phyloP scores from a whole-genome alignment of 805 yeast species.

The Metschnikowia aberdeeniae region DNA sequence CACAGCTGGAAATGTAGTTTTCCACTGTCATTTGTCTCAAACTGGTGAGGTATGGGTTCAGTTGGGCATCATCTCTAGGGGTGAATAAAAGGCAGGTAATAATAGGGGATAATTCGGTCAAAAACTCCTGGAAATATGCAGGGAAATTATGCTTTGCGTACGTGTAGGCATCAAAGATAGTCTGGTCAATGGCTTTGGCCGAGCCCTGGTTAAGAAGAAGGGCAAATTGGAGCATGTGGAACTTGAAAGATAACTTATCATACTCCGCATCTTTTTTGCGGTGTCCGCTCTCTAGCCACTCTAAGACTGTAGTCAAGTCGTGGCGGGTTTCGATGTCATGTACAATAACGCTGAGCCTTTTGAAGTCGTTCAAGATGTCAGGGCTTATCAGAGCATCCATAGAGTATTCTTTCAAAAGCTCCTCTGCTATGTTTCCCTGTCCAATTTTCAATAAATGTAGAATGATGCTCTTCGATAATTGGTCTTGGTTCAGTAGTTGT shows the following conservation, averaged over 20 bases:
- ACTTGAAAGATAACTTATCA: constrained; percentile 34
- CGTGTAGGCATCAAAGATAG: constrained; percentile 27
- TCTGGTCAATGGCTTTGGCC: constrained; percentile 18
- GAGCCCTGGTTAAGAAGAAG: constrained; percentile 24
- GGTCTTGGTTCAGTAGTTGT: constrained; percentile 25
- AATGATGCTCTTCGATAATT: constrained; percentile 34
- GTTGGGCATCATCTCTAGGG: constrained; percentile 14
- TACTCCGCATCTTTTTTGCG: constrained; percentile 6
- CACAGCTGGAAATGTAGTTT: constrained; percentile 4
- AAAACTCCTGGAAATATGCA: constrained; percentile 27
- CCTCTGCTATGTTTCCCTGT: constrained; percentile 33
- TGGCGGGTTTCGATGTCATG: constrained; percentile 30
- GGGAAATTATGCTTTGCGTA: constrained; percentile 37
- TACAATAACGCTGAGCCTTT: constrained; percentile 29
- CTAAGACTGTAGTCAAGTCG: constrained; percentile 28
- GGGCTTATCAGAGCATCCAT: constrained; percentile 21
- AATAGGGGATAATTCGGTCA: constrained; percentile 32
- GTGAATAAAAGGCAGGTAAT: constrained; percentile 28
- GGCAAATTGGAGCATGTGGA: constrained; percentile 37
- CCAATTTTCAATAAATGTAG: constrained; percentile 39
- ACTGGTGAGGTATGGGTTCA: constrained; percentile 5
- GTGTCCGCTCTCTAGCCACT: constrained; percentile 29
- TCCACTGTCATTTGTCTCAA: constrained; percentile 2
- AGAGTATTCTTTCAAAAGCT: constrained; percentile 23
- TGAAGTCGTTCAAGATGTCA: constrained; percentile 24